These are phyloP conservation scores for Oryza nivara DNA, from an alignment of 176 grass and related monocot genomes.

Conservation along the genomic window DNA sequence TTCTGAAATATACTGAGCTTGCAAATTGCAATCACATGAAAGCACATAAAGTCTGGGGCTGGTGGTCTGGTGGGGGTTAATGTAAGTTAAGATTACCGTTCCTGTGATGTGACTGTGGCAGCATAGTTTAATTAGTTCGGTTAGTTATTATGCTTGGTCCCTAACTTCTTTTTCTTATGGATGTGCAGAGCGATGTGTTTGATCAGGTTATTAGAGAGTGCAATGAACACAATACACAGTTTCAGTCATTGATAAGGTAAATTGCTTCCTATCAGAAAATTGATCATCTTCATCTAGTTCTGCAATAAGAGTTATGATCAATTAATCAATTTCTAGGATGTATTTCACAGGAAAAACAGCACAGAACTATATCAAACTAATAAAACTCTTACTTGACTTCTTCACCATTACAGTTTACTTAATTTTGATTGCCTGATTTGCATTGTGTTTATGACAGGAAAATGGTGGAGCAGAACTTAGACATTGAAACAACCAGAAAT, in stretches of 20 bases:
- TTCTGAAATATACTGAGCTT: not conserved
- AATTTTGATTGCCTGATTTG: not conserved
- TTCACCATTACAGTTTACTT: not conserved
- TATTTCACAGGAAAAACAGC: not conserved
- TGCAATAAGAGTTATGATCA: not conserved
- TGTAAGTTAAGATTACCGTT: not conserved
- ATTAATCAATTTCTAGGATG: not conserved
- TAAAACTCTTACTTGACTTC: not conserved
- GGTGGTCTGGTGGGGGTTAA: too few relatives aligned
- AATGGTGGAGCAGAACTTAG: slow-evolving; percentile 84
- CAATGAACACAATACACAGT: slow-evolving; percentile 74
- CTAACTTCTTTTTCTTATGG: not conserved
- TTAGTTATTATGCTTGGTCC: not conserved
- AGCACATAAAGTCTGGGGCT: not conserved
- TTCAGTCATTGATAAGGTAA: slow-evolving; percentile 87
- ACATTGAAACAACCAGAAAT: slow-evolving; percentile 77
- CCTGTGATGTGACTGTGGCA: not conserved
- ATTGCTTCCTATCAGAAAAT: slow-evolving; percentile 19
- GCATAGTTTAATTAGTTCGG: slow-evolving; percentile 18
- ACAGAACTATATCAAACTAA: not conserved
- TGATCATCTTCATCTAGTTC: slow-evolving; percentile 3
- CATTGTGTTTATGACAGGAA: slow-evolving; percentile 60
- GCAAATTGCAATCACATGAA: not conserved
- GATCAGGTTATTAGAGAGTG: slow-evolving; percentile 92
- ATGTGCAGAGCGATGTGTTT: slow-evolving; percentile 74